phyloP scores from a whole-genome alignment of 1,284 basidiomycete genomes.

The Ceraceosorus guamensis region DNA sequence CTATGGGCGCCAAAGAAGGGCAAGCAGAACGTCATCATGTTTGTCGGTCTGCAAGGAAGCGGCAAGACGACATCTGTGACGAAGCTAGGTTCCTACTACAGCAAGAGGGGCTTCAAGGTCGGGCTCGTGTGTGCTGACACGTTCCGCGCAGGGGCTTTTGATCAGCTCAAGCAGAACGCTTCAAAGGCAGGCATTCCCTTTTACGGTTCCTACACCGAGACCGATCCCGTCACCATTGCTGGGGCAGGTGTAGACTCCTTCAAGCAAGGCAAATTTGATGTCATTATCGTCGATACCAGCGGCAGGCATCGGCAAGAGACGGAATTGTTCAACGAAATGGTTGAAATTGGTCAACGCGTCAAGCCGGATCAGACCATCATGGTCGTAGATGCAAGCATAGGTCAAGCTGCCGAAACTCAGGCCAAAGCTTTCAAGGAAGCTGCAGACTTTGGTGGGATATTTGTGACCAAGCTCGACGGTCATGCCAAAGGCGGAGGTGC shows the following conservation, averaged over 20 bases:
- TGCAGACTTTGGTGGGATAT: constrained; percentile 94
- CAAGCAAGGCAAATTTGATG: constrained; percentile 94
- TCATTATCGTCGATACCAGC: constrained; percentile 98
- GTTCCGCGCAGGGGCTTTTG: constrained; percentile 98
- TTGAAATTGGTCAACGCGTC: constrained; percentile 85
- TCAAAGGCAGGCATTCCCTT: constrained; percentile 98
- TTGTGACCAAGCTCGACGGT: constrained; percentile 99
- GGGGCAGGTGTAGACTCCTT: constrained; percentile 91
- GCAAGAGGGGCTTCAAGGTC: constrained; percentile 93
- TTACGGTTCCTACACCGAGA: constrained; percentile 98
- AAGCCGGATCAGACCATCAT: constrained; percentile 61
- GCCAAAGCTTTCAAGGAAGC: constrained; percentile 95
- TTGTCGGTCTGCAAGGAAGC: constrained; percentile 63
- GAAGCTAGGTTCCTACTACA: constrained; percentile 77
- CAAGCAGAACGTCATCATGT: constrained; percentile 88
- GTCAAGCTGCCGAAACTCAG: constrained; percentile 95
- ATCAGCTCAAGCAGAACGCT: constrained; percentile 83
- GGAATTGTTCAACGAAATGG: constrained; percentile 97
- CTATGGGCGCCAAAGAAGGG: constrained; percentile 96
- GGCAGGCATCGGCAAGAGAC: constrained; percentile 96
- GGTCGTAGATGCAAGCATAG: constrained; percentile 54
- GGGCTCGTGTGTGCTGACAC: constrained; percentile 98
- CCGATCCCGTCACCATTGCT: constrained; percentile 91
- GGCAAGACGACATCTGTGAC: constrained; percentile 94
- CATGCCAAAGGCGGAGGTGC: constrained; percentile 99